phyloP scores from a whole-genome alignment of 225 moss, liverwort and hornwort species.

The Bryoerythrophyllum caledonicum region DNA sequence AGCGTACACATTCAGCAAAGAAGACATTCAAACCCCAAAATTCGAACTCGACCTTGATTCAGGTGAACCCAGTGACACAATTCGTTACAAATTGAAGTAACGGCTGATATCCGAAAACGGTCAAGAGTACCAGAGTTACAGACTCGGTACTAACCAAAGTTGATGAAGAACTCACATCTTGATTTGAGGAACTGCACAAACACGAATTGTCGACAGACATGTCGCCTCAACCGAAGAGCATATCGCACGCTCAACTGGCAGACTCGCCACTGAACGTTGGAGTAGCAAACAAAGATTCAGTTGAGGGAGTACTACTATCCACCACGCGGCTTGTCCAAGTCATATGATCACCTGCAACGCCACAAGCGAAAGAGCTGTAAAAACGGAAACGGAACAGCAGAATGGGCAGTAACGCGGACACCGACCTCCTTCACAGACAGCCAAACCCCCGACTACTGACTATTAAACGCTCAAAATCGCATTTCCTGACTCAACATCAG shows the following conservation, averaged over 20 bases:
- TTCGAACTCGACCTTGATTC: background rate
- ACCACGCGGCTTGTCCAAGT: conserved; percentile 18
- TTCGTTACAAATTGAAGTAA: conserved; percentile 4
- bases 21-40: conserved; percentile 5
- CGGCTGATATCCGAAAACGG: background rate
- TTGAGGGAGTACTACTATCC: conserved; percentile 19
- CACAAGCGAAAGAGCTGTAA: background rate
- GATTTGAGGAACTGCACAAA: conserved; percentile 38
- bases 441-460: background rate
- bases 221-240: conserved; percentile 40
- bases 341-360: conserved; percentile 29
- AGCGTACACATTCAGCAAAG: conserved; percentile 10
- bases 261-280: conserved; percentile 16
- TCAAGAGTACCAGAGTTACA: background rate
- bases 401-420: background rate
- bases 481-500: background rate
- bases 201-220: conserved; percentile 44
- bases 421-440: conserved; percentile 13
- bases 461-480: background rate
- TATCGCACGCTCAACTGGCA: conserved; percentile 27
- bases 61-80: conserved; percentile 9
- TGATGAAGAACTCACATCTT: conserved; percentile 32
- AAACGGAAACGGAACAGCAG: background rate
- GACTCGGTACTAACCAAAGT: conserved; percentile 15
- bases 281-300: conserved; percentile 7